Conservation (phyloP, 495 filamentous ascomycete species). For the Thermochaetoides thermophila region DNA sequence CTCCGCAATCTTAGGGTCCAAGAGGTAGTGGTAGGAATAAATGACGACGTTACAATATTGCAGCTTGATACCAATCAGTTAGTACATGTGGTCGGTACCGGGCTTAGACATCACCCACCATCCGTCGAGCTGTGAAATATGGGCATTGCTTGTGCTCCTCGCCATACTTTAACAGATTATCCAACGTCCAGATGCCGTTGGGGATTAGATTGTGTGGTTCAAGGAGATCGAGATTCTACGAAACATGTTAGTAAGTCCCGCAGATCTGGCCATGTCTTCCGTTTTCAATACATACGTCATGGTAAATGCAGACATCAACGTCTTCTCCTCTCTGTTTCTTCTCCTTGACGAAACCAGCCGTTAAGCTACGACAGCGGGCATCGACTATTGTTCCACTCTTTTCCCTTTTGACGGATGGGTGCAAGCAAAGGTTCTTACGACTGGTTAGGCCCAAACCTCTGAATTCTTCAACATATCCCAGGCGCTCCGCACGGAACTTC, state of each 20-base stretch:
- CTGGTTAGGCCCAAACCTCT: constrained; percentile 82
- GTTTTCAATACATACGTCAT: constrained; percentile 48
- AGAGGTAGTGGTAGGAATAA: constrained; percentile 95
- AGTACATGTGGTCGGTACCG: no score
- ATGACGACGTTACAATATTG: constrained; percentile 98
- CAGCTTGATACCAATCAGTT: no score
- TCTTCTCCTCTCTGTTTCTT: constrained; percentile 91
- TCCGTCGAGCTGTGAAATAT: constrained; percentile 87
- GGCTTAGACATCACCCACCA: no score
- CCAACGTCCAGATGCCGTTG: constrained; percentile 90
- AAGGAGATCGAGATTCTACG: constrained; percentile 76
- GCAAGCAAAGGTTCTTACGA: constrained; percentile 92
- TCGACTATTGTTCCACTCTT: constrained; percentile 92
- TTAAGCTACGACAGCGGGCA: constrained; percentile 85
- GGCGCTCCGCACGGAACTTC: constrained; percentile 77
- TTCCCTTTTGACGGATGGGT: constrained; percentile 87
- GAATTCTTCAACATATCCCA: constrained; percentile 85
- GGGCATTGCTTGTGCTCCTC: constrained; percentile 94
- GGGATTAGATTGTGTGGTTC: constrained; percentile 91
- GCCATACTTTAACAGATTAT: constrained; percentile 71
- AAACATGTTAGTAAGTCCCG: constrained; percentile 2
- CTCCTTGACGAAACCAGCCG: constrained; percentile 91
- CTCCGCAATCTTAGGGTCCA: constrained; percentile 97
- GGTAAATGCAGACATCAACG: constrained; percentile 86
- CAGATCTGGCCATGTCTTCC: no score